Base-by-base conservation (phyloP, 2,329 filamentous ascomycete genomes). In the Ascochyta lentis region DNA sequence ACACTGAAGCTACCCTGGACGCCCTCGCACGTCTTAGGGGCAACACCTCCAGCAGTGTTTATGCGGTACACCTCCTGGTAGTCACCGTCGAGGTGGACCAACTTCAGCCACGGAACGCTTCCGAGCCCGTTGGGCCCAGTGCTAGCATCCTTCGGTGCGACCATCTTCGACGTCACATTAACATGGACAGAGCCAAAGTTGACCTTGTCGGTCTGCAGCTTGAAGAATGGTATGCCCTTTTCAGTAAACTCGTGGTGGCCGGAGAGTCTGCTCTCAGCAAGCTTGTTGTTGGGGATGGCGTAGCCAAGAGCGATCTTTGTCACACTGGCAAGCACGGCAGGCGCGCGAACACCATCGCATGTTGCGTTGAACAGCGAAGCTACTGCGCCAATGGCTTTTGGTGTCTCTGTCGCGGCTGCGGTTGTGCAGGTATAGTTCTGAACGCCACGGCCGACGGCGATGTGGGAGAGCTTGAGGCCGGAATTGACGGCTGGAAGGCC, bases 381-480 rank as follows among this genome's bases (percentile, higher is more conserved):
- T 0, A 91, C 72, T 49, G 94, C 94, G 60, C 94, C 94, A 45
- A 81, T 76, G 16, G 87, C 81, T 9, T 80, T 81, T 13, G 94
- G 93, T 0, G 78, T 78, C 0, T 86, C 83, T 3, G 83, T 84
- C 1, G 84, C 72, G 65, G 89, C 84, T 54, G 64, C 57, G 3
- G 73, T 78, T 55, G 84, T 80, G 81, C 94, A 97, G 47, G 91
- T 96, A 81, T 97, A 98, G 83, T 97, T 97, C 79, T 97, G 88
- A 7, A 90, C 95, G 57, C 94, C 94, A 40, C 91, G 88, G 68
- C 94, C 94, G 59, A 97, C 81, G 71, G 89, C 91, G 50, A 97
- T 89, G 76, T 96, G 91, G 71, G 86, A 84, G 46, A 96, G 81
- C 3, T 72, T 79, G 27, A 91, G 80, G 52, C 88, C 89, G 6